Conservation (phyloP, 495 filamentous ascomycete species). For the Penicillium verhagenii region DNA sequence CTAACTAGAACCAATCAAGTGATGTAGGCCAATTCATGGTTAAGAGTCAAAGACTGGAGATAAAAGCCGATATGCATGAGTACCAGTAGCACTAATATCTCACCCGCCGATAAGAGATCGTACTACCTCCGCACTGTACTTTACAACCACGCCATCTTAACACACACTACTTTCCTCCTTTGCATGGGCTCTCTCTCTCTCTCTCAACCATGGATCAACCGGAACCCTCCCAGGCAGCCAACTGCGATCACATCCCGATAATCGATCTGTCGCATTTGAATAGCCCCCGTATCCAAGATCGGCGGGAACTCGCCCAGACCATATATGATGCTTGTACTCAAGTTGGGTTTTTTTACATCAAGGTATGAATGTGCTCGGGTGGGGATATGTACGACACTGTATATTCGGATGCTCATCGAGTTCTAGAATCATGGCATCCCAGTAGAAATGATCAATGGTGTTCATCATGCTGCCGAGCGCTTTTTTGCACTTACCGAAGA, state of each 20-base stretch:
- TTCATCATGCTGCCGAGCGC: slow-evolving; percentile 38
- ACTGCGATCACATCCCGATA: slow-evolving; percentile 38
- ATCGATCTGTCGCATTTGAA: slow-evolving; percentile 34
- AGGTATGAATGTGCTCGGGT: slow-evolving; percentile 19
- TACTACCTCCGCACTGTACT: too few relatives aligned
- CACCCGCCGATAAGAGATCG: too few relatives aligned
- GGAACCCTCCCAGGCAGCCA: slow-evolving; percentile 12
- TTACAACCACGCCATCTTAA: too few relatives aligned
- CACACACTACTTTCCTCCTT: too few relatives aligned
- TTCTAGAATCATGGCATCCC: slow-evolving; percentile 39
- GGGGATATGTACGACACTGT: not conserved
- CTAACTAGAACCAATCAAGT: too few relatives aligned
- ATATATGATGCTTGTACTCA: slow-evolving; percentile 50
- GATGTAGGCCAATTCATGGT: too few relatives aligned
- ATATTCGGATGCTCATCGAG: not conserved
- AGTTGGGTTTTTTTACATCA: slow-evolving; percentile 59
- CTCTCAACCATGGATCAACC: not conserved
- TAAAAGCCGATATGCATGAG: too few relatives aligned
- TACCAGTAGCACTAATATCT: too few relatives aligned
- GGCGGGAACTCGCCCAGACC: slow-evolving; percentile 33
- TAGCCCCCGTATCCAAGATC: slow-evolving; percentile 26
- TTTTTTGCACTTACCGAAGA: slow-evolving; percentile 51
- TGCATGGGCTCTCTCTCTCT: too few relatives aligned
- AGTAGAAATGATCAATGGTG: slow-evolving; percentile 26
- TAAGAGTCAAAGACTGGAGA: too few relatives aligned